These are phyloP conservation scores for Anthoceros angustus DNA, from an alignment of 225 moss, liverwort and hornwort species.

Conservation along the genomic window DNA sequence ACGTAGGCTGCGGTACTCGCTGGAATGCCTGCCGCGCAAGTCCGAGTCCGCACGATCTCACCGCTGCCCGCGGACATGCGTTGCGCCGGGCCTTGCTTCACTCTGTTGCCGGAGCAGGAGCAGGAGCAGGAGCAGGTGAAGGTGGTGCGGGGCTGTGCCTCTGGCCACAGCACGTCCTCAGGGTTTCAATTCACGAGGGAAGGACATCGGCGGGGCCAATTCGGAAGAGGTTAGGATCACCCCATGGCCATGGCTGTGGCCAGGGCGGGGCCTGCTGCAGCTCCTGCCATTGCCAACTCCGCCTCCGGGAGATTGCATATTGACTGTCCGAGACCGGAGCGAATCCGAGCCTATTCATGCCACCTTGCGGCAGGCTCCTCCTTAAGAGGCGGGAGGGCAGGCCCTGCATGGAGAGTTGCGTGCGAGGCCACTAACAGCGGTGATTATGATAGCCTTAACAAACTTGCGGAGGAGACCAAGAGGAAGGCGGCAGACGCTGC, in stretches of 20 bases:
- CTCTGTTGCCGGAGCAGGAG: too few relatives aligned
- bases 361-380: not conserved
- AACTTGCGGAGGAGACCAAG: slow-evolving; percentile 51
- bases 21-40: too few relatives aligned
- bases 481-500: slow-evolving; percentile 36
- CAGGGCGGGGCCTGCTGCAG: slow-evolving; percentile 1
- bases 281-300: not conserved
- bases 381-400: not conserved
- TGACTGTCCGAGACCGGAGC: not conserved
- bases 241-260: slow-evolving; percentile 1
- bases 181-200: too few relatives aligned
- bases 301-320: not conserved
- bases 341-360: not conserved
- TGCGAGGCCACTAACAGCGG: not conserved
- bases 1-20: too few relatives aligned
- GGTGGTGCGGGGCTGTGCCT: too few relatives aligned
- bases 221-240: not conserved
- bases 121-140: too few relatives aligned
- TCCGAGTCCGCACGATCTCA: too few relatives aligned
- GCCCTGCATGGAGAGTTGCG: not conserved
- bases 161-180: too few relatives aligned
- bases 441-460: not conserved
- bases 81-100: too few relatives aligned
- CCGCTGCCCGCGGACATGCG: too few relatives aligned
- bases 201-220: too few relatives aligned